These are phyloP conservation scores for Parastagonospora nodorum DNA, from an alignment of 2,329 filamentous ascomycete species.

Conservation along the genomic window DNA sequence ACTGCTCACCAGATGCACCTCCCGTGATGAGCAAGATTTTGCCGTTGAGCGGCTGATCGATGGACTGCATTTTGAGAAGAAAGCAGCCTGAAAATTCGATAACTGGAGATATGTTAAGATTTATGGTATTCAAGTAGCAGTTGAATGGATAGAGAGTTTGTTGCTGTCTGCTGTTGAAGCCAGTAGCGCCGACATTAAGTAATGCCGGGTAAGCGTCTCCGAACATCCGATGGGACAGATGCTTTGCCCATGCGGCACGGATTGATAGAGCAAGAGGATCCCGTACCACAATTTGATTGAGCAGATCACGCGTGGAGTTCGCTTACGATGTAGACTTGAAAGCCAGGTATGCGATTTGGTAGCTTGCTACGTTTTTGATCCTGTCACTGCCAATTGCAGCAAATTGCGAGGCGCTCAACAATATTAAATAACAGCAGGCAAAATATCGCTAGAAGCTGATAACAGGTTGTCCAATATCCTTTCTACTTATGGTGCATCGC, in stretches of 20 bases:
- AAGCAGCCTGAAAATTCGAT: not conserved
- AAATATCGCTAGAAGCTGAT: too few relatives aligned
- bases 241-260: not conserved
- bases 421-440: too few relatives aligned
- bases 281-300: too few relatives aligned
- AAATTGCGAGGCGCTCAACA: too few relatives aligned
- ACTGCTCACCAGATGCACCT: constrained; percentile 37
- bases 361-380: too few relatives aligned
- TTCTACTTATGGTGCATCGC: too few relatives aligned
- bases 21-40: constrained; percentile 44
- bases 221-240: not conserved
- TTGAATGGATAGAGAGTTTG: not conserved
- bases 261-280: not conserved
- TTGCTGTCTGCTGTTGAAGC: not conserved
- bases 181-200: not conserved
- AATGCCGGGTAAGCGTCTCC: constrained; percentile 1
- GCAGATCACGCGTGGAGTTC: too few relatives aligned
- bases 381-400: too few relatives aligned
- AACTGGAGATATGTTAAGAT: not conserved
- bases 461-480: too few relatives aligned
- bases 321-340: too few relatives aligned
- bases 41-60: constrained; percentile 37
- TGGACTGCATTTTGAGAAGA: constrained; percentile 14
- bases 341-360: too few relatives aligned
- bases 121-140: not conserved